Evolutionary conservation across 1,139 yeast genomes (phyloP), one percentile per base, ranked within the genome.

Genomic region (Sugiyamaella paludigena): DNA sequence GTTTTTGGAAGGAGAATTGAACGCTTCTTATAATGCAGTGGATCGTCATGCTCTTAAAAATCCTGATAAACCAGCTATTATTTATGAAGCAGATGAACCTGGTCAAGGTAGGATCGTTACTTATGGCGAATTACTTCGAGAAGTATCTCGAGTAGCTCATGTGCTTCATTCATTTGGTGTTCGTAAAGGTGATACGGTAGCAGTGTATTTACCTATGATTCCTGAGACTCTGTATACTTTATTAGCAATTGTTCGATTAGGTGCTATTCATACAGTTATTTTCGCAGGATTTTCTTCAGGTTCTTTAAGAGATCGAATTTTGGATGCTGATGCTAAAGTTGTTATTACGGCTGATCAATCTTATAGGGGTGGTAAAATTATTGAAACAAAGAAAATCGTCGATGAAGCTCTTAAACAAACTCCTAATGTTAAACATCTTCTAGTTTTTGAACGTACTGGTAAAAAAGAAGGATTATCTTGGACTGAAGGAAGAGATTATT

Each of bases 251-350:
- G 91, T 87, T 45, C 84, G 98, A 74, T 74, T 91, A 57, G 98
- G 98, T 70, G 98, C 98, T 40, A 76, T 88, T 58, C 98, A 91
- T 73, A 86, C 97, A 7, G 97, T 92, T 46, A 84, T 91, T 57
- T 91, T 91, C 71, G 98, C 98, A 48, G 98, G 98, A 41, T 91
- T 91, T 74, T 85, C 95, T 28, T 83, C 96, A 33, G 96, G 96
- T 51, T 88, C 96, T 28, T 81, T 91, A 64, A 80, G 78, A 62
- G 98, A 91, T 73, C 84, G 98, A 71, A 86, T 89, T 61, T 78
- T 78, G 57, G 96, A 91, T 69, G 97, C 97, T 43, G 75, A 79
- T 56, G 86, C 91, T 64, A 85, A 83, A 72, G 94, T 89, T 46
- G 82, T 91, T 58, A 85, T 91, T 70, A 91, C 98, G 58, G 83